These are phyloP conservation scores for Emericellopsis terricola DNA, from an alignment of 495 filamentous ascomycete genomes.

Conservation along the genomic window DNA sequence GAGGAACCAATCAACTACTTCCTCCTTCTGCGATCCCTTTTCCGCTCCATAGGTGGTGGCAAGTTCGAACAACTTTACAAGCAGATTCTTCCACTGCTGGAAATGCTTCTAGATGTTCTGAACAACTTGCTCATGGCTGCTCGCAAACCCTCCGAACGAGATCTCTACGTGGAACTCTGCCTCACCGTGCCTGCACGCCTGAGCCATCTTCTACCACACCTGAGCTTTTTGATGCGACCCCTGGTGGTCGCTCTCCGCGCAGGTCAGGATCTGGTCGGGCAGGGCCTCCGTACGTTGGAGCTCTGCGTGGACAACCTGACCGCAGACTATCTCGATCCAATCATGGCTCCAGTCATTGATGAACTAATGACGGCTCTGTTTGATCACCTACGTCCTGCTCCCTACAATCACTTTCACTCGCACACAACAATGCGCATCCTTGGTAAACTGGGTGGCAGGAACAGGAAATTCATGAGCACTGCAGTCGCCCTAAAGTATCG, in stretches of 20 bases:
- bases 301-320: constrained; percentile 97
- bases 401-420: constrained; percentile 90
- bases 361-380: constrained; percentile 94
- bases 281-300: constrained; percentile 85
- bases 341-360: constrained; percentile 98
- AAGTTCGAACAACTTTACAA: constrained; percentile 97
- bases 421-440: constrained; percentile 98
- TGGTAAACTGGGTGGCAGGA: constrained; percentile 89
- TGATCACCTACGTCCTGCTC: constrained; percentile 79
- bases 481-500: constrained; percentile 66
- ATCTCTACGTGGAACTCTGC: constrained; percentile 92
- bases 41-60: constrained; percentile 91
- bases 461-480: constrained; percentile 83
- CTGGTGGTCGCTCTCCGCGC: constrained; percentile 85
- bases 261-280: constrained; percentile 82
- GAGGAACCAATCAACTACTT: constrained; percentile 99
- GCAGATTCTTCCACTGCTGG: constrained; percentile 84
- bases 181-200: constrained; percentile 89
- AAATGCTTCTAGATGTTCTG: constrained; percentile 93
- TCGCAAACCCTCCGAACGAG: constrained; percentile 72
- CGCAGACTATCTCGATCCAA: constrained; percentile 92
- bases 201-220: constrained; percentile 90
- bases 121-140: constrained; percentile 85
- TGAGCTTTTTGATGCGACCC: constrained; percentile 93
- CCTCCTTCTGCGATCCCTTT: constrained; percentile 75